These are phyloP conservation scores for Naumovozyma castellii DNA, from an alignment of 805 yeast genomes.

Conservation along the genomic window DNA sequence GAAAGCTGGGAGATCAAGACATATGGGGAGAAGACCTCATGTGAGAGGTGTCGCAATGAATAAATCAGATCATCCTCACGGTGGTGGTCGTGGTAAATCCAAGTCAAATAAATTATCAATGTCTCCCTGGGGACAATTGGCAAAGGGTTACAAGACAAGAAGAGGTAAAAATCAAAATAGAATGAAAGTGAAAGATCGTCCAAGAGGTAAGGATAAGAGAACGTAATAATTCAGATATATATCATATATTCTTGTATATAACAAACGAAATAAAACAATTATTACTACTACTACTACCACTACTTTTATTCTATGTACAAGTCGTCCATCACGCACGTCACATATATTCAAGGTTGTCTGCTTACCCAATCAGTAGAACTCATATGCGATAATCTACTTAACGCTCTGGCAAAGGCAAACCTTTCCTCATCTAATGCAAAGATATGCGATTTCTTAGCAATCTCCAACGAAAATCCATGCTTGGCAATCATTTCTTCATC, in stretches of 20 bases:
- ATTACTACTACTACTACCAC: too few species aligned
- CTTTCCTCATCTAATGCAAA: slow-evolving; percentile 90
- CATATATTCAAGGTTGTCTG: slow-evolving; percentile 1
- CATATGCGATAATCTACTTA: slow-evolving; percentile 87
- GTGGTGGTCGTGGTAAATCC: slow-evolving; percentile 99
- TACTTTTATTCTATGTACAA: too few species aligned
- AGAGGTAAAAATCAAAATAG: slow-evolving; percentile 78
- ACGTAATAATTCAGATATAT: slow-evolving; percentile 9
- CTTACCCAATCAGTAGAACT: slow-evolving; percentile 82
- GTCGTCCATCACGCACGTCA: too few species aligned
- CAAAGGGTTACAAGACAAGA: slow-evolving; percentile 92
- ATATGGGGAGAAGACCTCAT: slow-evolving; percentile 86
- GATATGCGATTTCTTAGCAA: slow-evolving; percentile 62
- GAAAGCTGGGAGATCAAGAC: slow-evolving; percentile 92
- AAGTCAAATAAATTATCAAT: slow-evolving; percentile 90
- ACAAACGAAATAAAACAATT: slow-evolving; percentile 1
- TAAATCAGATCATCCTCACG: slow-evolving; percentile 95
- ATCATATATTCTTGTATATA: not conserved
- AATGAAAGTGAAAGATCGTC: slow-evolving; percentile 84
- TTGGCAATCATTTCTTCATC: slow-evolving; percentile 56
- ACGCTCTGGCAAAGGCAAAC: slow-evolving; percentile 93
- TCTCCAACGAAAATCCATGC: slow-evolving; percentile 66
- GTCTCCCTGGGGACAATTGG: slow-evolving; percentile 91
- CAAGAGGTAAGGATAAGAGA: slow-evolving; percentile 51
- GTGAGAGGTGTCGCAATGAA: slow-evolving; percentile 99